Base-by-base conservation (phyloP, 2,329 filamentous ascomycete species). In the Alternaria angustiovoidea region DNA sequence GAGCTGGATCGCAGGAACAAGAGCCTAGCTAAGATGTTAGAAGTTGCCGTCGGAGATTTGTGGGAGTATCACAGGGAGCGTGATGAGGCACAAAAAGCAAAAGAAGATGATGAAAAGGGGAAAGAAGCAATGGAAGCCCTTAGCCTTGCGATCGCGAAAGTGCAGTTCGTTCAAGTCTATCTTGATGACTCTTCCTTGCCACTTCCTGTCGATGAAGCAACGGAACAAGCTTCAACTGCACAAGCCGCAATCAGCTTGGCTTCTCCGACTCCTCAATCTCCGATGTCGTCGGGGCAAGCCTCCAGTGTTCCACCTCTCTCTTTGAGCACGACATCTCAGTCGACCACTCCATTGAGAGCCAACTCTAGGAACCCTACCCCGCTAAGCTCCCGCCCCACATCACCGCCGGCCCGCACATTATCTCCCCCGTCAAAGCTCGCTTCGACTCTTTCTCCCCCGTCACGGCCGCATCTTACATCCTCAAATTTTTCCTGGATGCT, bases 401-500 rank as follows among this genome's bases (percentile, higher is more conserved):
- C 72, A 8, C 66, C 73, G 8, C 63, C 63, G 18, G 32, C 46
- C 3, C 51, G 51, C 26, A 7, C 59, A 11, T 56, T 61, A 20
- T 39, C 65, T 34, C 48, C 61, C 14, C 56, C 61, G 46, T 59
- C 65, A 6, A 56, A 67, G 28, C 54, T 62, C n/a, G 56, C 66
- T 9, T 61, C 66, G 3, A 67, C 79, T 75, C 64, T 77, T 18
- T 71, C 70, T 7, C 70, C 44, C 79, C 85, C 70, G n/a, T 65
- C 87, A 20, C 84, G 89, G 22, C 90, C 89, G 4, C 87, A 85
- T 0, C 82, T 93, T 34, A 89, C 89, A 1, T 89, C 91, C 66
- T 92, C 91, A 7, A 90, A 89, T 4, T 93, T 92, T 75, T 89
- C 90, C 1, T 93, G 89, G 89, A 93, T 93, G 90, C 82, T 93